A percentile compares a stretch with the other conserved stretches of the same genome.
Evolutionary conservation across 352 stramenopile genomes (phyloP).

Genomic region (Phytophthora quininea): DNA sequence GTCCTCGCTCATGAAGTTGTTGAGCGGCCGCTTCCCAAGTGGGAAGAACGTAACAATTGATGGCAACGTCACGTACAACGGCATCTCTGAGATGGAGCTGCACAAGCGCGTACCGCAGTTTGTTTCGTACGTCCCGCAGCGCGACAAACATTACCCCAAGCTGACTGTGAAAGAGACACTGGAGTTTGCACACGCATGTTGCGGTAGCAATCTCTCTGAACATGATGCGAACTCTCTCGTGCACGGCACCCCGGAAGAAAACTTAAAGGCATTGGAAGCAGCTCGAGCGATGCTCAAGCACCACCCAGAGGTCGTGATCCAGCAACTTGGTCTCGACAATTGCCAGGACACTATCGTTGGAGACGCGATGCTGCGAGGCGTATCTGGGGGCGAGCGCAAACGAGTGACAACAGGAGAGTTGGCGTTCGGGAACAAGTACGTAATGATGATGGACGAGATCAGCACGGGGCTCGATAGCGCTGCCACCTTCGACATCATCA

Average conservation of each 20-base stretch:
- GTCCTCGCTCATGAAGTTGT: slow-evolving; percentile 21
- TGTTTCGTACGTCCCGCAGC: slow-evolving; percentile 22
- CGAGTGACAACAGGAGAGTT: neutral
- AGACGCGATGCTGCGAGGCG: neutral
- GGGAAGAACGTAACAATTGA: slow-evolving; percentile 17
- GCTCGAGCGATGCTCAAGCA: neutral
- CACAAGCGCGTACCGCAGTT: slow-evolving; percentile 24
- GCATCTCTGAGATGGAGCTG: neutral
- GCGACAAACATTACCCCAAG: slow-evolving; percentile 20
- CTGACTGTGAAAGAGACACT: slow-evolving; percentile 13
- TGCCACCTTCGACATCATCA: neutral
- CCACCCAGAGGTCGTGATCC: neutral
- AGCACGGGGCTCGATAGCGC: slow-evolving; percentile 1
- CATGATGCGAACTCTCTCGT: slow-evolving; percentile 3
- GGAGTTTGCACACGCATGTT: slow-evolving; percentile 19
- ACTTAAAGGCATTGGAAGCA: neutral
- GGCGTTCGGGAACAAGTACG: neutral
- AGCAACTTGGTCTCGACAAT: slow-evolving; percentile 1
- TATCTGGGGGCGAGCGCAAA: neutral
- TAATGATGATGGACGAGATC: slow-evolving; percentile 3
- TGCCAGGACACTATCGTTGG: neutral
- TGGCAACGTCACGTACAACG: slow-evolving; percentile 7
- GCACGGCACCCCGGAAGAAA: neutral
- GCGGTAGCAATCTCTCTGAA: slow-evolving; percentile 17
- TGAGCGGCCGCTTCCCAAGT: slow-evolving; percentile 17